phyloP scores from a whole-genome alignment of 148 eudicot species.

The Fagopyrum tataricum region DNA sequence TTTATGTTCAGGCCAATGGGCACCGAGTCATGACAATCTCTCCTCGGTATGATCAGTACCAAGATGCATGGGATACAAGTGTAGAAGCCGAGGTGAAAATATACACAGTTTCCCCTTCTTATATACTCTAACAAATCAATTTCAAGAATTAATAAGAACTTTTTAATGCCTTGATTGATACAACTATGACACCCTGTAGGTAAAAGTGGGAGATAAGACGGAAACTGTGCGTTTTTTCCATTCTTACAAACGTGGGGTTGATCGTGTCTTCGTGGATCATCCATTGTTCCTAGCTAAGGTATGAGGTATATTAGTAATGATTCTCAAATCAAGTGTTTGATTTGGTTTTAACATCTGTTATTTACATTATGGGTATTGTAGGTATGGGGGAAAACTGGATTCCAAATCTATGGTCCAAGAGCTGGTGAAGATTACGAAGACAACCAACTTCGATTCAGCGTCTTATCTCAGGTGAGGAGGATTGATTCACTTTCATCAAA shows the following conservation, averaged over 20 bases:
- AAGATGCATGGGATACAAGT: conserved; percentile 84
- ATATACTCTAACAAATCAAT: not conserved
- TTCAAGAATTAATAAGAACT: not conserved
- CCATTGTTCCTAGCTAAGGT: conserved; percentile 77
- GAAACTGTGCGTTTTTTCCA: conserved; percentile 72
- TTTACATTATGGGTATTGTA: not conserved
- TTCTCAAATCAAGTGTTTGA: not conserved
- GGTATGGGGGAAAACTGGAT: conserved; percentile 93
- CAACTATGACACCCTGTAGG: conserved; percentile 23
- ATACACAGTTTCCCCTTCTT: not conserved
- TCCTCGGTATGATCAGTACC: conserved; percentile 84
- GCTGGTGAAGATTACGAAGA: conserved; percentile 72
- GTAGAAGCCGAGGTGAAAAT: conserved; percentile 47
- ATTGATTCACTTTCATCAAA: not conserved
- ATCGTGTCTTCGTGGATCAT: conserved; percentile 77
- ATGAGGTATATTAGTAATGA: not conserved
- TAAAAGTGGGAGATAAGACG: conserved; percentile 48
- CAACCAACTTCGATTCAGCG: conserved; percentile 77
- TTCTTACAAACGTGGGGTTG: conserved; percentile 74
- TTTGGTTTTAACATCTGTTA: not conserved
- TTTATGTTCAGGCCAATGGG: conserved; percentile 48
- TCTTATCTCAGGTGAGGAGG: conserved; percentile 53
- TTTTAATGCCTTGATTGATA: not conserved
- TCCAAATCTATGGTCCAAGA: conserved; percentile 75
- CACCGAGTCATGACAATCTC: conserved; percentile 86